Conservation (phyloP, 176 grass and related monocot species). For the Cocos nucifera region DNA sequence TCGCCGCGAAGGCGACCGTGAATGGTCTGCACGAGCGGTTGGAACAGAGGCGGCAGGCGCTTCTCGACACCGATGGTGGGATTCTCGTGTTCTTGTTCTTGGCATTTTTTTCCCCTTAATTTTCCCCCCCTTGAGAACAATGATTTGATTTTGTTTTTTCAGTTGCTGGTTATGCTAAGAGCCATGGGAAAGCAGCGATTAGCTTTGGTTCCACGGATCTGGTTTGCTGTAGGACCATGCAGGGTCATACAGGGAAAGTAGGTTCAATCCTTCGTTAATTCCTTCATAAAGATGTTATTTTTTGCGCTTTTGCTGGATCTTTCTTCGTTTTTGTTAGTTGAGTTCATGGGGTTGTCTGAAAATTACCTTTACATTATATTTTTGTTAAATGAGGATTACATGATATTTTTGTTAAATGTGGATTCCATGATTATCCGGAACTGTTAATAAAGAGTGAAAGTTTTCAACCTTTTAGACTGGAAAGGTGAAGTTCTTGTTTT, state of each 20-base stretch:
- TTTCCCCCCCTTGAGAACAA: not conserved
- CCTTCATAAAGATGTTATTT: too few relatives aligned
- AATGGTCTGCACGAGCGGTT: constrained; percentile 67
- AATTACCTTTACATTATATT: too few relatives aligned
- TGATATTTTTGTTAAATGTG: too few relatives aligned
- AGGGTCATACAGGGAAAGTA: constrained; percentile 93
- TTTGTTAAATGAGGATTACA: too few relatives aligned
- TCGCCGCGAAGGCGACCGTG: constrained; percentile 49
- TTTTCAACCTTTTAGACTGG: too few relatives aligned
- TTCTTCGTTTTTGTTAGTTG: too few relatives aligned
- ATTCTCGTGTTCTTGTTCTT: not conserved
- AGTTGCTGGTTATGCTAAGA: constrained; percentile 76
- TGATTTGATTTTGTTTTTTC: not conserved
- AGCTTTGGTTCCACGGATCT: constrained; percentile 83
- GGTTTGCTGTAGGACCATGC: constrained; percentile 88
- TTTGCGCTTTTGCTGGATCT: too few relatives aligned
- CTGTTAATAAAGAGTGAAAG: too few relatives aligned
- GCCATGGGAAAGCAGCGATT: constrained; percentile 54
- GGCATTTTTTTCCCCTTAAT: not conserved
- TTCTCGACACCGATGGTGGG: constrained; percentile 88
- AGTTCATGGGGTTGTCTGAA: too few relatives aligned
- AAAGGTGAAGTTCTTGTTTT: too few relatives aligned
- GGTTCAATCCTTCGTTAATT: too few relatives aligned
- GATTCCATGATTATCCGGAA: too few relatives aligned
- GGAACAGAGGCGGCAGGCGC: constrained; percentile 49